Evolutionary conservation across 2,329 filamentous ascomycete species (phyloP).

Genomic region (Drechslerella dactyloides): DNA sequence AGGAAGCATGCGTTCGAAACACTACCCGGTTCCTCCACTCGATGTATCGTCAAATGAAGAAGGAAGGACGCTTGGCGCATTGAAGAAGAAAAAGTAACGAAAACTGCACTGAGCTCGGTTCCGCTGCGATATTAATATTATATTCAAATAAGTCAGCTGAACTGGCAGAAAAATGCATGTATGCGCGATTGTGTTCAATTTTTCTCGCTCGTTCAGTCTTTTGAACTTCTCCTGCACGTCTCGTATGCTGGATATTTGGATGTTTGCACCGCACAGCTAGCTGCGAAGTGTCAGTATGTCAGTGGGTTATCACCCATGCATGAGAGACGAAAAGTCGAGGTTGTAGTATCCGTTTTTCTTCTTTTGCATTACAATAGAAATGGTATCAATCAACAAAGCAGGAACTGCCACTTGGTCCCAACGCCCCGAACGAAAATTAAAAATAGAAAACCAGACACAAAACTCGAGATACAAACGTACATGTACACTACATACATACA

Average conservation of each 20-base stretch:
- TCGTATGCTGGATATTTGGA: neutral
- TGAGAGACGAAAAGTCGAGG: neutral
- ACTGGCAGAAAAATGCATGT: slow-evolving; percentile 7
- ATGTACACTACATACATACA: neutral
- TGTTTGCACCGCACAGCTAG: neutral
- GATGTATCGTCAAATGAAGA: too few species aligned
- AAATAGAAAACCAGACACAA: neutral
- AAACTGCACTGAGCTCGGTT: neutral
- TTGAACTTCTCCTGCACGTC: neutral
- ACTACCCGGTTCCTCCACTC: too few species aligned
- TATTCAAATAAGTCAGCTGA: neutral
- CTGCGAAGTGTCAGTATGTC: neutral
- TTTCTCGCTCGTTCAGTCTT: neutral
- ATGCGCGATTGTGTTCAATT: neutral
- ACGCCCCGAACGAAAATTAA: neutral
- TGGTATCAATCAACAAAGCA: neutral
- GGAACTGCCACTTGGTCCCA: slow-evolving; percentile 5
- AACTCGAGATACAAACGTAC: too few species aligned
- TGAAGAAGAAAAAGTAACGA: too few species aligned
- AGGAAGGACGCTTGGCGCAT: too few species aligned
- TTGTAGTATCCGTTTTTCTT: neutral
- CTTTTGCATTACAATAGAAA: neutral
- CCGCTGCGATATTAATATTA: too few species aligned
- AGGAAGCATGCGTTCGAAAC: too few species aligned
- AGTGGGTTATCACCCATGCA: neutral